Conservation (phyloP, 2,329 filamentous ascomycete species). For the Aspergillus uvarum region DNA sequence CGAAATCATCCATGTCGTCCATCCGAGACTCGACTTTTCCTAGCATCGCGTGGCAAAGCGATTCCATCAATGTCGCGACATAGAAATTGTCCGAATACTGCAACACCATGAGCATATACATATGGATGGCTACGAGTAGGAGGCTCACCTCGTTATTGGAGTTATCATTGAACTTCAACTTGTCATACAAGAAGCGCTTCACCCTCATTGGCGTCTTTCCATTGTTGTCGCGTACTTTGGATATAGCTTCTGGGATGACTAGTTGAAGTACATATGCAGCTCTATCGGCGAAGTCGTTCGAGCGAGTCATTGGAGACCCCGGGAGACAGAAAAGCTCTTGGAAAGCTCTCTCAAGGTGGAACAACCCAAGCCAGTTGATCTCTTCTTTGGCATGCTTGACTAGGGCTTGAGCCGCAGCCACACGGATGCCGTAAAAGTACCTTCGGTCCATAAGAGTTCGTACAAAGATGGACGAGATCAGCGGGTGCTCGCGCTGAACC, state of each 20-base stretch:
- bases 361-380: constrained; percentile 73
- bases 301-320: constrained; percentile 72
- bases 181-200: constrained; percentile 81
- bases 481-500: constrained; percentile 66
- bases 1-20: constrained; percentile 45
- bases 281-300: constrained; percentile 90
- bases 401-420: constrained; percentile 76
- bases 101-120: constrained; percentile 9
- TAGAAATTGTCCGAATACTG: constrained; percentile 86
- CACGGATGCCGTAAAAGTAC: constrained; percentile 91
- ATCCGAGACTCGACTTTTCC: constrained; percentile 40
- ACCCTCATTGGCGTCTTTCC: constrained; percentile 77
- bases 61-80: constrained; percentile 73
- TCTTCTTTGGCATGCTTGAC: constrained; percentile 72
- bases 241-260: constrained; percentile 77
- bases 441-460: constrained; percentile 86
- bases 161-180: constrained; percentile 93
- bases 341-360: constrained; percentile 82
- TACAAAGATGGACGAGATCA: constrained; percentile 85
- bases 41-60: constrained; percentile 57
- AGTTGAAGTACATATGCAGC: constrained; percentile 81
- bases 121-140: not conserved
- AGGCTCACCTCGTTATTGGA: constrained; percentile 66
- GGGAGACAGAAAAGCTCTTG: constrained; percentile 84
- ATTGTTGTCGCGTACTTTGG: constrained; percentile 70